Base-by-base conservation (phyloP, 2,329 filamentous ascomycete genomes). In the Drechslerella dactyloides region DNA sequence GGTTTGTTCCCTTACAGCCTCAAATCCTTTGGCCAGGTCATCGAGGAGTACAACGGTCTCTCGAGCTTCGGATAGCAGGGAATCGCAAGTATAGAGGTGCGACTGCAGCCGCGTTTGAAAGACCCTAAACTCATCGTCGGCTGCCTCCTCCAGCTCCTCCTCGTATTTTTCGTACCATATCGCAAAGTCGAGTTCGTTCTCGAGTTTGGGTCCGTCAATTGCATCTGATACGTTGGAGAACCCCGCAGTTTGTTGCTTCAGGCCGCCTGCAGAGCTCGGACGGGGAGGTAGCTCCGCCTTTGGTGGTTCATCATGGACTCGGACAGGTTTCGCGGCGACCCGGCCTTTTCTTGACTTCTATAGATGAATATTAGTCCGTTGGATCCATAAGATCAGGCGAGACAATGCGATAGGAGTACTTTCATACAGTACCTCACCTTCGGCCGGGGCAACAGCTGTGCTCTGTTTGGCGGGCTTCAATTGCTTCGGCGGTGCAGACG, bases 61-160 rank as follows among this genome's bases (percentile, higher is more conserved):
- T 61, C 90, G 86, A 0, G 93, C 92, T 78, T 92, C 91, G 27
- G 85, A 82, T 23, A 97, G 84, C 13, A 99, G 84, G 44, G 86
- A 85, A 74, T 92, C 89, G 44, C 76, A 99, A 85, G 79, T 97
- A 91, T 69, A 75, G 33, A 77, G 61, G 40, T 77, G 72, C 4
- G 75, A 76, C 7, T 75, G 64, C 1, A 77, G 13, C 96, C 85
- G 80, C 96, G 92, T 76, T 94, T 89, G 74, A 87, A 86, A 79
- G 94, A 97, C 27, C 89, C 89, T 82, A 79, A 96, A 96, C 78
- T 93, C 87, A 75, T 90, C 87, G 78, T 96, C 91, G 78, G 90
- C 94, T 59, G 91, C 87, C 76, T 93, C 86, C 30, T 96, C 82
- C 77, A 97, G 81, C 75, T 87, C 85, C 52, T 86, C 84, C 75